Conservation (phyloP, 805 yeast species). For the Wickerhamomyces sydowiorum region DNA sequence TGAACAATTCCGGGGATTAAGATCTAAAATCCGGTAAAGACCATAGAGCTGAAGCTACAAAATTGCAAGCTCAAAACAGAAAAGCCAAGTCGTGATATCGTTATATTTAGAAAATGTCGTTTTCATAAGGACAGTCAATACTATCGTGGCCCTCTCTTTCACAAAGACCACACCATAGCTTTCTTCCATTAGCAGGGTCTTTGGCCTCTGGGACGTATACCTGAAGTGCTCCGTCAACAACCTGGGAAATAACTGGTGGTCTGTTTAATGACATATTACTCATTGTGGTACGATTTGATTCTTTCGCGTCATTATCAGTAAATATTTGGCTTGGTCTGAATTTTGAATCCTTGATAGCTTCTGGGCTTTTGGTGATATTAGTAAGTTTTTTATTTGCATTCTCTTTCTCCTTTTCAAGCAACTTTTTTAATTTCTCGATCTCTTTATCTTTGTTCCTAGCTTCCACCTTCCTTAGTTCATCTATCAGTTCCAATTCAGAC, state of each 20-base stretch:
- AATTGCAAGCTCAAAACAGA: no score
- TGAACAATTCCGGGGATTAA: not conserved
- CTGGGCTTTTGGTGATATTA: not conserved
- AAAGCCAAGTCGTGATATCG: not conserved
- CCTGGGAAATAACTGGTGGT: constrained; percentile 22
- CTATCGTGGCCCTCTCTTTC: constrained; percentile 88
- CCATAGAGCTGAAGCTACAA: no score
- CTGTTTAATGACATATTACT: constrained; percentile 7
- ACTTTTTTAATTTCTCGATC: constrained; percentile 15
- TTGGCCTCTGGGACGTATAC: constrained; percentile 43
- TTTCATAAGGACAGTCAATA: constrained; percentile 77
- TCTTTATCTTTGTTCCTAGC: constrained; percentile 22
- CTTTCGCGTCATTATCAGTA: not conserved
- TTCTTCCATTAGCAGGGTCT: constrained; percentile 72
- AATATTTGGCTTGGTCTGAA: not conserved
- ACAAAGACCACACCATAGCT: constrained; percentile 89
- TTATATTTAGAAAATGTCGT: constrained; percentile 17
- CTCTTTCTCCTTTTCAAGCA: constrained; percentile 2
- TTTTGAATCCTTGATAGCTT: not conserved
- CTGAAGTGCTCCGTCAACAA: constrained; percentile 33
- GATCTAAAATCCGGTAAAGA: not conserved
- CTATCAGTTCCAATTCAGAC: constrained; percentile 36
- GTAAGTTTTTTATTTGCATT: not conserved
- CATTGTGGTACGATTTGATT: constrained; percentile 1
- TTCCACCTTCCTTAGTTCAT: constrained; percentile 27